Conservation (phyloP, 176 grass and related monocot genomes). For the Oryza australiensis region DNA sequence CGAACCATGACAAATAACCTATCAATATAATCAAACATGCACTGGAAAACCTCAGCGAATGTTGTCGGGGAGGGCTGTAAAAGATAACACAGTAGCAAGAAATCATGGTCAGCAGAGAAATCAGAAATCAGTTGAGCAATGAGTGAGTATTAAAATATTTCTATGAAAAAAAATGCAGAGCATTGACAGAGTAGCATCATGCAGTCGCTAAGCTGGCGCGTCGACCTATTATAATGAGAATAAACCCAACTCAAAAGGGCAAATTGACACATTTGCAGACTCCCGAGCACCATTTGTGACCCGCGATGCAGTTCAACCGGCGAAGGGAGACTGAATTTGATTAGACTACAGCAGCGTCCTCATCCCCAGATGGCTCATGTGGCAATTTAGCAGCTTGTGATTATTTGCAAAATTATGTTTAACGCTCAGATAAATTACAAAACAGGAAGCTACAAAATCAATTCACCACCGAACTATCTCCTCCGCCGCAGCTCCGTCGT, state of each 20-base stretch:
- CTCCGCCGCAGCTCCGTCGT: not conserved
- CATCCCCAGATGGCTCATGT: not conserved
- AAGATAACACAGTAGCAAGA: constrained; percentile 22
- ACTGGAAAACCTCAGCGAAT: constrained; percentile 89
- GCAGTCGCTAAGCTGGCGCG: not conserved
- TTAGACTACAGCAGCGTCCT: not conserved
- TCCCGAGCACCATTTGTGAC: not conserved
- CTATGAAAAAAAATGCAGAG: not conserved
- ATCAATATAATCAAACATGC: constrained; percentile 99
- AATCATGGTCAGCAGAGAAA: constrained; percentile 8
- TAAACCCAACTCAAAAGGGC: not conserved
- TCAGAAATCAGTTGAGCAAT: constrained; percentile 8
- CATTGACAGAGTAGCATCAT: not conserved
- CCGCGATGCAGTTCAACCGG: not conserved
- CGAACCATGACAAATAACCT: constrained; percentile 93
- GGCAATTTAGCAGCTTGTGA: not conserved
- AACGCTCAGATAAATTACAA: not conserved
- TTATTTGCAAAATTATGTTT: not conserved
- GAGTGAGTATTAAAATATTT: not conserved
- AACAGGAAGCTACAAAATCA: not conserved
- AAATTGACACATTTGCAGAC: not conserved
- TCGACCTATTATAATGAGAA: not conserved
- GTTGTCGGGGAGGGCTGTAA: constrained; percentile 86
- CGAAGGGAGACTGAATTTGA: not conserved
- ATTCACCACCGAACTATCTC: not conserved